Percentiles rank a stretch among this genome's conserved stretches.
Evolutionary conservation across 306 rosid species (phyloP).

Genomic region (Oemleria cerasiformis): DNA sequence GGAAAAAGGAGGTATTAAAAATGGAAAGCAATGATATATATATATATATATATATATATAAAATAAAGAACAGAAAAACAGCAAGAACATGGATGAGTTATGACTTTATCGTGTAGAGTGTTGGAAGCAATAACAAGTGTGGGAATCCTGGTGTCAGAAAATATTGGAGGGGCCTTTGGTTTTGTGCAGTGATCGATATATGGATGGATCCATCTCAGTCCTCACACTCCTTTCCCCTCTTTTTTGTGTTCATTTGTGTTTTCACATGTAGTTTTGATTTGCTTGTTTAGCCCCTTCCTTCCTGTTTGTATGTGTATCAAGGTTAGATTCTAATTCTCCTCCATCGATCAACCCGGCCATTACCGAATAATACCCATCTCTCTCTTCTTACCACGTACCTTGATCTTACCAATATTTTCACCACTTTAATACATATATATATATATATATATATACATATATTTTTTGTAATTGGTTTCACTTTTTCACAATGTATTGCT

Average conservation of each 20-base stretch:
- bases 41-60: too few species aligned
- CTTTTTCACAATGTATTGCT: too few species aligned
- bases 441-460: too few species aligned
- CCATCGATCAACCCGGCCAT: too few species aligned
- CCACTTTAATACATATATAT: too few species aligned
- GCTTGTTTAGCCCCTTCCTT: not conserved
- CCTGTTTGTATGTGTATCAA: constrained; percentile 46
- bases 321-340: constrained; percentile 48
- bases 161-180: constrained; percentile 27
- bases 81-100: too few species aligned
- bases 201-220: not conserved
- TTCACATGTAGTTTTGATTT: not conserved
- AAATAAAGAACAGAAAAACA: constrained; percentile 26
- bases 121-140: constrained; percentile 80
- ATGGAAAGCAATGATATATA: constrained; percentile 4
- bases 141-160: constrained; percentile 75
- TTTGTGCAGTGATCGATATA: not conserved
- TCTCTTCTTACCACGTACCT: too few species aligned
- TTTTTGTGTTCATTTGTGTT: not conserved
- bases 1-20: constrained; percentile 34
- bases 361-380: too few species aligned
- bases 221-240: not conserved
- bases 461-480: too few species aligned
- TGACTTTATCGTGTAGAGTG: constrained; percentile 73
- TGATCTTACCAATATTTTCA: too few species aligned